A percentile compares a stretch with the other conserved stretches of the same genome.
Conservation (phyloP, 768 basidiomycete species). For the Boletus edulis region DNA sequence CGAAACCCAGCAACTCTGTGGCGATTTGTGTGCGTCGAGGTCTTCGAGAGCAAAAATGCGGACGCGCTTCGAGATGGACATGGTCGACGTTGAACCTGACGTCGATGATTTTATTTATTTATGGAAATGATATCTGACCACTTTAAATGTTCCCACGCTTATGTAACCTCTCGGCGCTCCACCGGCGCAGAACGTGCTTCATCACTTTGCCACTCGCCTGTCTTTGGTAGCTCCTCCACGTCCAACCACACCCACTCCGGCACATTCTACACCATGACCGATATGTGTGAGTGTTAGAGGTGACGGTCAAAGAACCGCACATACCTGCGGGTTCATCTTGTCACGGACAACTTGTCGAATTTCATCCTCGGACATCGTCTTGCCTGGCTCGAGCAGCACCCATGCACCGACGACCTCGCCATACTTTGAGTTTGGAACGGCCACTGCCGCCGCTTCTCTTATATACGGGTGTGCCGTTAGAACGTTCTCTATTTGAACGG, state of each 20-base stretch:
- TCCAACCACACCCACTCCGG: slow-evolving; percentile 85
- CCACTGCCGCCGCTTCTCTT: slow-evolving; percentile 68
- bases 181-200: slow-evolving; percentile 74
- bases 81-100: slow-evolving; percentile 24
- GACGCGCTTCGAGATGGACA: slow-evolving; percentile 60
- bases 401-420: slow-evolving; percentile 84
- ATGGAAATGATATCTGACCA: slow-evolving; percentile 2
- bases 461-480: slow-evolving; percentile 55
- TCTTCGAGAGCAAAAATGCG: slow-evolving; percentile 76
- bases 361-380: slow-evolving; percentile 44
- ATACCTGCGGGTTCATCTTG: slow-evolving; percentile 78
- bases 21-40: slow-evolving; percentile 58
- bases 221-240: slow-evolving; percentile 72
- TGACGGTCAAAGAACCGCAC: slow-evolving; percentile 4
- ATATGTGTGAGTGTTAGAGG: not conserved
- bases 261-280: slow-evolving; percentile 51
- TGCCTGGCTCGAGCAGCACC: slow-evolving; percentile 52
- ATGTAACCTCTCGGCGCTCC: slow-evolving; percentile 43
- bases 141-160: slow-evolving; percentile 14
- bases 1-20: slow-evolving; percentile 77
- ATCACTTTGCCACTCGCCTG: slow-evolving; percentile 84
- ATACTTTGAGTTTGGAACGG: slow-evolving; percentile 65
- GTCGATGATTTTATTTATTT: too few species aligned
- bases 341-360: slow-evolving; percentile 52
- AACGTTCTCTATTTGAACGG: slow-evolving; percentile 81